A percentile compares a stretch with the other conserved stretches of the same genome.
Evolutionary conservation across 202 grass and related monocot species (phyloP).

Genomic region (Setaria viridis): DNA sequence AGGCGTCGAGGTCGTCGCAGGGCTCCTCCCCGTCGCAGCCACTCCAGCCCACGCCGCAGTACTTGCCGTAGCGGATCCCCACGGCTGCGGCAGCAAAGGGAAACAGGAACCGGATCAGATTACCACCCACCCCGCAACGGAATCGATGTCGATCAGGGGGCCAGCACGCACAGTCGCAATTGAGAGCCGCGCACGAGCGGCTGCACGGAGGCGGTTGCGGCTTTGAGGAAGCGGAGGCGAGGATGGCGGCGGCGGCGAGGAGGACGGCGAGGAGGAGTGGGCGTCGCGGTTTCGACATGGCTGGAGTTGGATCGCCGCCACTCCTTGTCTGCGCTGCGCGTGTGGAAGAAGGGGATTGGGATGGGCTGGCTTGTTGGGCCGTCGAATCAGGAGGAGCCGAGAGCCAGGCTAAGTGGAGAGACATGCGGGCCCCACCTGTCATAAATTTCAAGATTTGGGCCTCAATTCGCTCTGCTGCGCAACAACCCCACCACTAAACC

Average conservation of each 20-base stretch:
- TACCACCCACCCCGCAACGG: background rate
- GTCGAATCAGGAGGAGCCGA: background rate
- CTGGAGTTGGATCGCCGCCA: background rate
- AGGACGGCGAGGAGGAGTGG: background rate
- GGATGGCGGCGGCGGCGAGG: constrained; percentile 6
- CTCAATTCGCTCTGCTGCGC: no score
- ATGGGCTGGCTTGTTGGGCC: background rate
- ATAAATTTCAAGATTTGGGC: no score
- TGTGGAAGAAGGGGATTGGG: background rate
- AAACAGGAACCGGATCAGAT: background rate
- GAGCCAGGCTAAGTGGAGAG: no score
- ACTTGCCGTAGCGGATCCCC: constrained; percentile 87
- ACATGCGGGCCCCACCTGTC: background rate
- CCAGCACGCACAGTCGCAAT: constrained; percentile 66
- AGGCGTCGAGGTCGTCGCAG: constrained; percentile 90
- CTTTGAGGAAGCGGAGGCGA: constrained; percentile 29
- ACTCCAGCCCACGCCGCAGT: constrained; percentile 82
- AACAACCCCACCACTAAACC: background rate
- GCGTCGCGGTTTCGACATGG: constrained; percentile 36
- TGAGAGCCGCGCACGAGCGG: constrained; percentile 69
- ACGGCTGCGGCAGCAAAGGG: constrained; percentile 45
- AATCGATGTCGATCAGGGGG: background rate
- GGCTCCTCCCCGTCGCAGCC: constrained; percentile 84
- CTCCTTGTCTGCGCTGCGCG: no score
- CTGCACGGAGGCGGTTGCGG: constrained; percentile 62